Evolutionary conservation across 129 eudicot genomes (phyloP), one percentile per base, ranked within the genome.

Genomic region (Gnaphalium uliginosum): DNA sequence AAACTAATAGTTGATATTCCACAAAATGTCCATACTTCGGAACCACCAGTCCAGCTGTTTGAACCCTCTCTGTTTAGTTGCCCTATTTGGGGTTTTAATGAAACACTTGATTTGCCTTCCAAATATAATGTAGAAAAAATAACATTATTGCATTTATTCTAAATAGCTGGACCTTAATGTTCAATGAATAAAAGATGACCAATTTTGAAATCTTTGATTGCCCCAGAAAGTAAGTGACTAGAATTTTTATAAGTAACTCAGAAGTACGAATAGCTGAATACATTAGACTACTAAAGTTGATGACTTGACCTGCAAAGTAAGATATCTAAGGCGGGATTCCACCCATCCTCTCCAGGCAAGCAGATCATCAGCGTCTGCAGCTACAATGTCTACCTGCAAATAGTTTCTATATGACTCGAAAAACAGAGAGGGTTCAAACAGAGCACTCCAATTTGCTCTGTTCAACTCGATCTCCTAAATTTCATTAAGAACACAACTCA

Each of bases 331-430:
- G 65, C 85, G 86, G 58, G 86, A 82, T 72, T 82, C 86, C 67
- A 77, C 82, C 86, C 86, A 82, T 67, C 86, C 86, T 71, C 63
- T 81, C 85, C 85, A 81, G 11, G 78, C 66, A 68, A 81, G 84
- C 76, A 81, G 65, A 60, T 81, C 84, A 75, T 68, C 76, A 19
- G 76, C 76, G 56, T 75, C 71, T 69, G 84, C 84, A 68, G 84
- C 84, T 68, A 81, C 30, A 75, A 81, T 46, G 66, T 81, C 84
- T 35, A 81, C 84, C 81, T 81, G 84, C 80, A 81, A 76, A 80
- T 74, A 81, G 71, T 81, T 81, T 75, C 75, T 81, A 69, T 81
- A 81, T 66, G 77, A 75, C 84, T 81, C 84, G 80, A 81, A 81
- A 81, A 81, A 81, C 27, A 81, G 81, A 61, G 66, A 75, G 2